Evolutionary conservation across 345 rosid genomes (phyloP).

Genomic region (Aquilaria sinensis): DNA sequence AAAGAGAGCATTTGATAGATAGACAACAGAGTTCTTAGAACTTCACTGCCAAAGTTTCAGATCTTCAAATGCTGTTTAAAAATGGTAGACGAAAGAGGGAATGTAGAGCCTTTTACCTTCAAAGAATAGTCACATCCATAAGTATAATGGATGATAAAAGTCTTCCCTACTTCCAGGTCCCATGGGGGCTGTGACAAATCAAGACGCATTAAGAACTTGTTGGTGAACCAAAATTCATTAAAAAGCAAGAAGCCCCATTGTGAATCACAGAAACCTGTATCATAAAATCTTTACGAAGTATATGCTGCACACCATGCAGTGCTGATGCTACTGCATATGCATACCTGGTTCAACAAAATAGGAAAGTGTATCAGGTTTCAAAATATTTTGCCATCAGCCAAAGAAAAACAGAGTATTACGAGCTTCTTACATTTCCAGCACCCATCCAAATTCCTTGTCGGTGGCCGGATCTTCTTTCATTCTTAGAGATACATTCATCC

Average conservation of each 20-base stretch:
- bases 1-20: not conserved
- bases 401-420: constrained; percentile 5
- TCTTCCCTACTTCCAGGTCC: constrained; percentile 62
- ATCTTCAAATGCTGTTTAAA: no score
- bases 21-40: no score
- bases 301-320: constrained; percentile 56
- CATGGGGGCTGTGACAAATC: constrained; percentile 58
- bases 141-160: constrained; percentile 66
- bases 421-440: constrained; percentile 64
- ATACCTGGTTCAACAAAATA: constrained; percentile 41
- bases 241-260: constrained; percentile 9
- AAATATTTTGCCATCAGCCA: constrained; percentile 1
- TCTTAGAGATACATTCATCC: constrained; percentile 71
- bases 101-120: constrained; percentile 32
- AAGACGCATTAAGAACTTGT: not conserved
- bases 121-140: constrained; percentile 66
- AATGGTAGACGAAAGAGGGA: no score
- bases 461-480: constrained; percentile 73
- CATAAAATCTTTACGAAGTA: constrained; percentile 65
- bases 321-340: constrained; percentile 85
- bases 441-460: constrained; percentile 84
- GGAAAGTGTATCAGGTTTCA: constrained; percentile 3
- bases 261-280: constrained; percentile 43
- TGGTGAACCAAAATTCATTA: not conserved
- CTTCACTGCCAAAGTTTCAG: no score